Conservation (phyloP, 1,284 basidiomycete genomes). For the Marasmius fiardii region DNA sequence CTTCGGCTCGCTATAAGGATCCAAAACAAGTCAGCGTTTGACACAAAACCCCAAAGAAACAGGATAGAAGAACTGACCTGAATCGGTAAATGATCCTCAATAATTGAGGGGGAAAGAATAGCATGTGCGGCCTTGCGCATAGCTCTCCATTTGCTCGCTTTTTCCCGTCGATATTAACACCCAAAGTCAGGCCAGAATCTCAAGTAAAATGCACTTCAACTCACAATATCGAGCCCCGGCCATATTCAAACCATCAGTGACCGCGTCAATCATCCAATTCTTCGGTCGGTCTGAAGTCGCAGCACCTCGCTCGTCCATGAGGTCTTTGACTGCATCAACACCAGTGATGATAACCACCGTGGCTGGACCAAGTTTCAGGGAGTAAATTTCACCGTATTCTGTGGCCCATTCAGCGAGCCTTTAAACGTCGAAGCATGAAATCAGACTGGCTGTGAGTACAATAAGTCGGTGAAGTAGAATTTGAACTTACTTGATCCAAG, state of each 20-base stretch:
- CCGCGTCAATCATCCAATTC: slow-evolving; percentile 20
- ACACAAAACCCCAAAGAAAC: too few relatives aligned
- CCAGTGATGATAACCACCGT: slow-evolving; percentile 26
- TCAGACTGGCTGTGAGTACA: too few relatives aligned
- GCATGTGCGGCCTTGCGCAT: slow-evolving; percentile 23
- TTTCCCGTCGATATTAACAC: too few relatives aligned
- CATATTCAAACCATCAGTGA: slow-evolving; percentile 22
- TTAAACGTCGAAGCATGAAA: too few relatives aligned
- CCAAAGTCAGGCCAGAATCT: neutral
- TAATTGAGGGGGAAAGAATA: slow-evolving; percentile 25
- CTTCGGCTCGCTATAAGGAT: too few relatives aligned
- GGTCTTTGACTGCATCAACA: slow-evolving; percentile 23
- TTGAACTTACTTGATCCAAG: too few relatives aligned
- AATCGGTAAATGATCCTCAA: slow-evolving; percentile 23
- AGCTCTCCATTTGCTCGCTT: slow-evolving; percentile 24
- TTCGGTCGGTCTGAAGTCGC: slow-evolving; percentile 23
- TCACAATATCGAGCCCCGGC: slow-evolving; percentile 23
- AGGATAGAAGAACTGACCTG: too few relatives aligned
- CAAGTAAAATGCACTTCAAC: slow-evolving; percentile 1
- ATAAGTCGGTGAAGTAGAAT: too few relatives aligned
- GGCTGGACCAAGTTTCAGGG: slow-evolving; percentile 23
- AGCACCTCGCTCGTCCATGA: slow-evolving; percentile 23
- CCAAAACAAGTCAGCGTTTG: too few relatives aligned
- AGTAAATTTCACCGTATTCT: slow-evolving; percentile 21
- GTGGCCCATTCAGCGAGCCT: slow-evolving; percentile 16